Evolutionary conservation across 2,329 filamentous ascomycete genomes (phyloP), one percentile per base, ranked within the genome.

Genomic region (Phialemoniopsis sp.): DNA sequence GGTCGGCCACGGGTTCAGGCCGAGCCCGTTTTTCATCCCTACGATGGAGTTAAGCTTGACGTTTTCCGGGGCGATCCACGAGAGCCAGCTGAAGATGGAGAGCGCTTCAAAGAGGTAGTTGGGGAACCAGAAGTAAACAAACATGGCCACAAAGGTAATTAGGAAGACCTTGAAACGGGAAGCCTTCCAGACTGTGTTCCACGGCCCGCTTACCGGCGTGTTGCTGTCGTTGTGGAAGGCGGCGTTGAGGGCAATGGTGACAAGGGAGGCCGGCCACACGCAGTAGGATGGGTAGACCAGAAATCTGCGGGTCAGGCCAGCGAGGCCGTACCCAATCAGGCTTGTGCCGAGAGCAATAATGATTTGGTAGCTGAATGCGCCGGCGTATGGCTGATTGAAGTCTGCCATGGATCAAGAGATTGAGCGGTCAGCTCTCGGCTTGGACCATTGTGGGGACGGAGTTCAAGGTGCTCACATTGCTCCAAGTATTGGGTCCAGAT

Each of bases 271-370:
- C 0, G 72, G 73, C 75, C 75, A 78, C 3, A 78, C 63, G 46
- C 67, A 70, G 49, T 66, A 68, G 1, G 71, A 59, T 0, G 71
- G 71, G 15, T 72, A 73, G 6, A 77, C 71, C 4, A 78, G 57
- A 48, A 76, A 77, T 1, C 68, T 59, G 5, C 72, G 63, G 9
- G 57, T 60, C 2, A 74, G 35, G 13, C 75, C 75, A 8, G 75
- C 73, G 30, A 78, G 57, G 1, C 75, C 75, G 39, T 76, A 78
- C 14, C 75, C 75, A 26, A 78, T 70, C 35, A 75, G 72, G 50
- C 76, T 73, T 28, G 71, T 75, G 1, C 66, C 67, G 8, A 78
- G 53, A 1, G 60, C 66, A 29, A 77, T 63, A 12, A 72, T 51
- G 13, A 76, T 64, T 48, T 76, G 71, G 48, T 76, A 78, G 2